Conservation (phyloP, 192 early-diverging fungal genomes). For the Coemansia sp. region DNA sequence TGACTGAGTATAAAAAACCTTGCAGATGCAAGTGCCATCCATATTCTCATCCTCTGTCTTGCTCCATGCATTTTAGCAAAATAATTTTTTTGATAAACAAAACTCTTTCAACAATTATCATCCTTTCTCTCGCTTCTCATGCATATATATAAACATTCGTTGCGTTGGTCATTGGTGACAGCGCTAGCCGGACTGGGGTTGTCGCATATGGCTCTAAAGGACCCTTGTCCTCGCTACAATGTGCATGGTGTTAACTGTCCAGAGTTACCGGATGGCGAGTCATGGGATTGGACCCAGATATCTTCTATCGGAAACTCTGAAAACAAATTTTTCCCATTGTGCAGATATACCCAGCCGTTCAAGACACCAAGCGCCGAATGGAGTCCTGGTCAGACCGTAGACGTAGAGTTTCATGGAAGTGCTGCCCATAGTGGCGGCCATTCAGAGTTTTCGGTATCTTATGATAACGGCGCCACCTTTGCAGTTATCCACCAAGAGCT, state of each 20-base stretch:
- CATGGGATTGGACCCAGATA: slow-evolving; percentile 35
- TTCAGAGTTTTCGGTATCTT: slow-evolving; percentile 44
- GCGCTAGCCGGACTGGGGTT: background rate
- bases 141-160: too few relatives aligned
- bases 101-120: too few relatives aligned
- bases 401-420: slow-evolving; percentile 29
- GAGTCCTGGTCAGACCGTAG: slow-evolving; percentile 41
- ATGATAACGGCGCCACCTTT: slow-evolving; percentile 29
- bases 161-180: too few relatives aligned
- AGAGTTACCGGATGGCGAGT: slow-evolving; percentile 33
- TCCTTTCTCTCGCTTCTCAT: too few relatives aligned
- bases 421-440: slow-evolving; percentile 44
- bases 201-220: slow-evolving; percentile 35
- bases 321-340: slow-evolving; percentile 22
- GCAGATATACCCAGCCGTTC: slow-evolving; percentile 46
- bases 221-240: slow-evolving; percentile 41
- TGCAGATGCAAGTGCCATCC: too few relatives aligned
- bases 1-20: too few relatives aligned
- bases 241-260: slow-evolving; percentile 30
- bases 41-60: too few relatives aligned
- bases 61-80: too few relatives aligned
- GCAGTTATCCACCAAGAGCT: slow-evolving; percentile 33
- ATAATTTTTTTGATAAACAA: too few relatives aligned
- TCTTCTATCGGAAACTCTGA: slow-evolving; percentile 26
- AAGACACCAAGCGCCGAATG: slow-evolving; percentile 19